Conservation (phyloP, 495 filamentous ascomycete genomes). For the Xylaria bambusicola region DNA sequence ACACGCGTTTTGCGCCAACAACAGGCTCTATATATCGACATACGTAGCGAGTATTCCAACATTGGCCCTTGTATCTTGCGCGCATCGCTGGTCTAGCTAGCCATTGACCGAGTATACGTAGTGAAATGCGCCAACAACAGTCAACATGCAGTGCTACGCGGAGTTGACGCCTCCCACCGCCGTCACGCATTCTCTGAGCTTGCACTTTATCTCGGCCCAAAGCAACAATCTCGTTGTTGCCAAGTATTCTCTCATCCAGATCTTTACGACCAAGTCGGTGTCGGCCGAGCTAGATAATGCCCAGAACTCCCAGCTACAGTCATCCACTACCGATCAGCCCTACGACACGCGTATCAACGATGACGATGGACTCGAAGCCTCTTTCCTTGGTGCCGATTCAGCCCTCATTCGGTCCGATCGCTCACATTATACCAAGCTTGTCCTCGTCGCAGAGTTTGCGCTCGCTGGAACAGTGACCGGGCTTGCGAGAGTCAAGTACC, state of each 20-base stretch:
- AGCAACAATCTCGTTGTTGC: slow-evolving; percentile 84
- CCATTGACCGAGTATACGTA: neutral
- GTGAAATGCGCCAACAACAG: slow-evolving; percentile 29
- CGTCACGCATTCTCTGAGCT: slow-evolving; percentile 80
- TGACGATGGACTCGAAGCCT: slow-evolving; percentile 61
- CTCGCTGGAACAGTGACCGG: slow-evolving; percentile 82
- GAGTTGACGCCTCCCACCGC: slow-evolving; percentile 90
- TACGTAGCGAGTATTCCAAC: neutral
- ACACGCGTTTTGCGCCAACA: slow-evolving; percentile 7
- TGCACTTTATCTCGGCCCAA: slow-evolving; percentile 74
- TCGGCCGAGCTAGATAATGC: slow-evolving; percentile 54
- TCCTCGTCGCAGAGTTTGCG: slow-evolving; percentile 79
- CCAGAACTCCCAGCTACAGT: slow-evolving; percentile 31
- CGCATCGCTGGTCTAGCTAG: neutral
- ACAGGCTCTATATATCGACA: neutral
- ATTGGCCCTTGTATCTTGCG: neutral
- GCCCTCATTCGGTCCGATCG: slow-evolving; percentile 57
- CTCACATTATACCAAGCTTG: slow-evolving; percentile 69
- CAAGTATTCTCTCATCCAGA: slow-evolving; percentile 86
- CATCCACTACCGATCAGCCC: slow-evolving; percentile 27
- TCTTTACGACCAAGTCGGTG: slow-evolving; percentile 65
- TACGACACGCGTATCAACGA: slow-evolving; percentile 54
- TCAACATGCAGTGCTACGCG: slow-evolving; percentile 70
- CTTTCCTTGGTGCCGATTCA: slow-evolving; percentile 60
- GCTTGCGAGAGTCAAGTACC: slow-evolving; percentile 71